Percentiles rank a stretch among this genome's conserved stretches.
These are phyloP conservation scores for Fusarium sp. DNA, from an alignment of 2,329 filamentous ascomycete species.

Conservation along the genomic window DNA sequence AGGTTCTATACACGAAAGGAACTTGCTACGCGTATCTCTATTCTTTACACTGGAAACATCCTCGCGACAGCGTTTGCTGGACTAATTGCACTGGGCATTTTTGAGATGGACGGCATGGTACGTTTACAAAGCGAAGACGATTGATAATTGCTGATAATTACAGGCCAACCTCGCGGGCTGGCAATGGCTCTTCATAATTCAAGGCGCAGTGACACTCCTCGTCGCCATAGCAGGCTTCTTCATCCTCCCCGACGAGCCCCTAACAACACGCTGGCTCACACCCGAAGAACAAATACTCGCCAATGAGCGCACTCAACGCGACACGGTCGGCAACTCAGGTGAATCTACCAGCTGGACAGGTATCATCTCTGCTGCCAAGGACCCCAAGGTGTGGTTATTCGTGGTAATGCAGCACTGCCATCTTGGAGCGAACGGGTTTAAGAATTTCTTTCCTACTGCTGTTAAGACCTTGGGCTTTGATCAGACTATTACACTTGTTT, in stretches of 20 bases:
- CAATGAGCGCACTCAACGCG: slow-evolving; percentile 54
- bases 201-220: slow-evolving; percentile 59
- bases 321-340: slow-evolving; percentile 57
- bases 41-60: slow-evolving; percentile 57
- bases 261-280: slow-evolving; percentile 55
- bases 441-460: slow-evolving; percentile 48
- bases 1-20: slow-evolving; percentile 66
- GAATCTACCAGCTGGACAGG: slow-evolving; percentile 56
- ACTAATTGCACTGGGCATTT: slow-evolving; percentile 57
- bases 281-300: slow-evolving; percentile 57
- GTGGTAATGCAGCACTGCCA: slow-evolving; percentile 63
- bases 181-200: slow-evolving; percentile 70
- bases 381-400: slow-evolving; percentile 61
- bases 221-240: slow-evolving; percentile 42
- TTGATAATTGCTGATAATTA: background rate
- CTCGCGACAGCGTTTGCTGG: slow-evolving; percentile 54
- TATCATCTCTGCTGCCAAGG: slow-evolving; percentile 56
- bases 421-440: slow-evolving; percentile 59
- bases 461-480: slow-evolving; percentile 43
- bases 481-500: slow-evolving; percentile 42
- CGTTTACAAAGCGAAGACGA: fast-evolving
- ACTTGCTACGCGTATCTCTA: slow-evolving; percentile 54
- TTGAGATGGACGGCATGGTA: slow-evolving; percentile 45
- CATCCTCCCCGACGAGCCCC: slow-evolving; percentile 51
- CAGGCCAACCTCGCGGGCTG: slow-evolving; percentile 41